phyloP scores from a whole-genome alignment of 1,139 yeast species.

The Entelexis sorbosivorans region DNA sequence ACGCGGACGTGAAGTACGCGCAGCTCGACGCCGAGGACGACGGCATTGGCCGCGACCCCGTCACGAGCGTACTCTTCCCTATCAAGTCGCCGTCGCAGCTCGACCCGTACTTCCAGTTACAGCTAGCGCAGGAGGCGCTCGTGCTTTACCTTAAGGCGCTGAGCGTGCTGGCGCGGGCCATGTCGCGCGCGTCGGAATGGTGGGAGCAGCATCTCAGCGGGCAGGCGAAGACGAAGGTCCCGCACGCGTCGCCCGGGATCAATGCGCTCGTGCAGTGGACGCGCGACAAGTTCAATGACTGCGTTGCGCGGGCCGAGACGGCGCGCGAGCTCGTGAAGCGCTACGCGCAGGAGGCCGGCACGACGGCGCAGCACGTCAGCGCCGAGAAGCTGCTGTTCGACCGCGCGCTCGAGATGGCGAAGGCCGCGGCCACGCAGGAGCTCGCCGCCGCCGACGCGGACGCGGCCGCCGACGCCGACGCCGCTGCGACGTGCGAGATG shows the following conservation, averaged over 20 bases:
- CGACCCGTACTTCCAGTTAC: slow-evolving; percentile 17
- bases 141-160: slow-evolving; percentile 73
- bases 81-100: slow-evolving; percentile 6
- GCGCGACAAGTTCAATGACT: slow-evolving; percentile 76
- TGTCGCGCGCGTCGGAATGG: slow-evolving; percentile 79
- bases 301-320: slow-evolving; percentile 77
- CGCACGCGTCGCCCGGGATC: slow-evolving; percentile 38
- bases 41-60: not conserved
- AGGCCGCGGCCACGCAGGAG: slow-evolving; percentile 83
- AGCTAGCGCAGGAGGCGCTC: slow-evolving; percentile 74
- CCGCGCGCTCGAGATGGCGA: slow-evolving; percentile 83
- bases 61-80: slow-evolving; percentile 1
- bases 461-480: slow-evolving; percentile 31
- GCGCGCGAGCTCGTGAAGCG: slow-evolving; percentile 30
- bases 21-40: slow-evolving; percentile 57
- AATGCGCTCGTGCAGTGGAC: slow-evolving; percentile 88
- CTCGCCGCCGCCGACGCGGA: slow-evolving; percentile 38
- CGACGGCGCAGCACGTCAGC: slow-evolving; percentile 22
- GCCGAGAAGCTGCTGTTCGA: slow-evolving; percentile 85
- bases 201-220: slow-evolving; percentile 45
- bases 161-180: slow-evolving; percentile 70
- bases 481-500: slow-evolving; percentile 67
- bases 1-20: slow-evolving; percentile 82
- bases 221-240: not conserved
- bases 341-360: slow-evolving; percentile 2